Evolutionary conservation across 1,284 basidiomycete genomes (phyloP).

Genomic region (Rhodotorula mucilaginosa): DNA sequence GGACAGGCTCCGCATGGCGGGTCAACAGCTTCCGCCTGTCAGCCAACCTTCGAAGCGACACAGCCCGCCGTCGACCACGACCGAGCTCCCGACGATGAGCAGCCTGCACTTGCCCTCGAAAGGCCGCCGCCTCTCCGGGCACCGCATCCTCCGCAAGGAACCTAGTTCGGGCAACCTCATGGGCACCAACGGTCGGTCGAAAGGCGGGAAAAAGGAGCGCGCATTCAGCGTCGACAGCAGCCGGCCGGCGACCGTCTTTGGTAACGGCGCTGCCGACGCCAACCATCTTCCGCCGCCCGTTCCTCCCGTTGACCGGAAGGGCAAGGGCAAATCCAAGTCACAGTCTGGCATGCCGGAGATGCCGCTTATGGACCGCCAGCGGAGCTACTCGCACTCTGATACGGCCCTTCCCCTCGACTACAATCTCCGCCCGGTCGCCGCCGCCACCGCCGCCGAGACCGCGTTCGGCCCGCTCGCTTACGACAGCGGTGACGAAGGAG

Average conservation of each 20-base stretch:
- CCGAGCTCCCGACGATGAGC: not conserved
- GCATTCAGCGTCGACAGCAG: not conserved
- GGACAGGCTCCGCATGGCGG: conserved; percentile 62
- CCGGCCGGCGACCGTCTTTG: not conserved
- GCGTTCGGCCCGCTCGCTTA: conserved; percentile 24
- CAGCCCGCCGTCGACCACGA: not conserved
- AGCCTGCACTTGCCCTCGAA: conserved; percentile 5
- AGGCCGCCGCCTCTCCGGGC: not conserved
- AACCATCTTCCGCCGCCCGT: not conserved
- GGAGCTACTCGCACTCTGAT: conserved; percentile 11
- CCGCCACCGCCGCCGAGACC: not conserved
- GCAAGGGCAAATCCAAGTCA: conserved; percentile 23
- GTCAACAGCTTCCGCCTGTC: conserved; percentile 17
- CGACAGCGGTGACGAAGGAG: conserved; percentile 1
- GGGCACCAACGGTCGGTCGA: not conserved
- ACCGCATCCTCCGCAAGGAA: conserved; percentile 14
- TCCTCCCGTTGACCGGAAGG: conserved; percentile 19
- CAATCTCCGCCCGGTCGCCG: conserved; percentile 7
- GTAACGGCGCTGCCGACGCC: not conserved
- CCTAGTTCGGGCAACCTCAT: not conserved
- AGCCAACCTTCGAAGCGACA: not conserved
- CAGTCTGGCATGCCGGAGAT: not conserved
- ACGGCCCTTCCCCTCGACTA: conserved; percentile 12
- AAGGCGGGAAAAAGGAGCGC: conserved; percentile 1
- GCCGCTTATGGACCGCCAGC: conserved; percentile 11